Evolutionary conservation across 305 asterid genomes (phyloP).

Genomic region (Nicotiana rustica): DNA sequence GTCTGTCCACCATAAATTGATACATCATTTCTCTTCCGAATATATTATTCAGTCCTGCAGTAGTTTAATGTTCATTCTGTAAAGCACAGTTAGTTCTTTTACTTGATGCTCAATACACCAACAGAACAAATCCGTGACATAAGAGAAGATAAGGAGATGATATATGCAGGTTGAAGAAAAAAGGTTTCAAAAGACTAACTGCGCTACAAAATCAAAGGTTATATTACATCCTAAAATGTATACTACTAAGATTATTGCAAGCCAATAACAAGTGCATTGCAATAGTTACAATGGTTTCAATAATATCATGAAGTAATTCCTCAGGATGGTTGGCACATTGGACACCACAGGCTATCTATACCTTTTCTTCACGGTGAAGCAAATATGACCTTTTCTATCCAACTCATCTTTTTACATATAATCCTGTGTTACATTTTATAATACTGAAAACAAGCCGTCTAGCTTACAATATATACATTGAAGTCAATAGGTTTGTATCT

Average conservation of each 20-base stretch:
- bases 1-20: neutral
- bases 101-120: neutral
- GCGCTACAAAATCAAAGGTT: neutral
- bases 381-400: slow-evolving; percentile 7
- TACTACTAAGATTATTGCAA: neutral
- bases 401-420: neutral
- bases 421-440: slow-evolving; percentile 13
- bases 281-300: neutral
- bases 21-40: neutral
- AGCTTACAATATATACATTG: neutral
- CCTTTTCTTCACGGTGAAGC: neutral
- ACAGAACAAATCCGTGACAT: slow-evolving; percentile 24
- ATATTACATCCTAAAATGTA: neutral
- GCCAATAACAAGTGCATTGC: neutral
- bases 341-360: slow-evolving; percentile 19
- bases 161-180: neutral
- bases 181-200: slow-evolving; percentile 1
- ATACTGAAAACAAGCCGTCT: neutral
- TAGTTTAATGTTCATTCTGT: neutral
- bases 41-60: slow-evolving; percentile 4
- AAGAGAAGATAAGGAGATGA: slow-evolving; percentile 17
- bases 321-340: slow-evolving; percentile 19
- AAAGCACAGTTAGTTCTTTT: neutral
- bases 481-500: slow-evolving; percentile 10
- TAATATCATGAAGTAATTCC: neutral